Evolutionary conservation across 2,329 filamentous ascomycete genomes (phyloP), one percentile per base, ranked within the genome.

Genomic region (Sordariomycetes sp.): DNA sequence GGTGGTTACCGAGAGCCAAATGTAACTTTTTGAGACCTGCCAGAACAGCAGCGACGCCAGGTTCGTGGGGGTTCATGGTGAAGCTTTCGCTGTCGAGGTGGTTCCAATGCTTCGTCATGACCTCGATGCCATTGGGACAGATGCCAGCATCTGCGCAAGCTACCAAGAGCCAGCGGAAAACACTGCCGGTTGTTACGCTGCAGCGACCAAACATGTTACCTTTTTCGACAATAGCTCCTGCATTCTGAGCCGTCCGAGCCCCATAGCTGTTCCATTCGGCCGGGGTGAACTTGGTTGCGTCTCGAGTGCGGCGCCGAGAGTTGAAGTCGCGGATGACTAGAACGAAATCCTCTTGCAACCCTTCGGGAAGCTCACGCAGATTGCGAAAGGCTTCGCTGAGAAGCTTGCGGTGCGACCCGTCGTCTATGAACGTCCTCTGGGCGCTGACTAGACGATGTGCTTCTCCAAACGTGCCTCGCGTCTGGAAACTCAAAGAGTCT

Each of bases 271-370:
- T 55, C 76, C 77, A 81, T 1, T 44, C 36, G 0, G 42, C 46
- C 10, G 38, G 14, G 1, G 21, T 30, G 3, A n/a, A n/a, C n/a
- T 25, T 15, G 25, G 8, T 16, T 4, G 58, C 58, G 31, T 82
- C 76, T 4, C 76, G 67, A 10, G 46, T 46, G 5, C 75, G 68
- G 8, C 50, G 61, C 1, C 5, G 16, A 0, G 69, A 69, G 45
- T 68, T 58, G 51, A 72, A 79, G 46, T 82, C 73, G 14, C 78
- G 68, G 17, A 82, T 55, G 17, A 73, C 70, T 8, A 28, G n/a
- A n/a, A n/a, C n/a, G 11, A 82, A 50, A 0, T 64, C 70, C 20
- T 69, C 54, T n/a, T n/a, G n/a, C n/a, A n/a, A n/a, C n/a, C n/a
- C n/a, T n/a, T 28, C 17, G 4, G 4, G n/a, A 5, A 82, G 63